phyloP scores from a whole-genome alignment of 2,329 filamentous ascomycete species.

The Penicillium corylophilum region DNA sequence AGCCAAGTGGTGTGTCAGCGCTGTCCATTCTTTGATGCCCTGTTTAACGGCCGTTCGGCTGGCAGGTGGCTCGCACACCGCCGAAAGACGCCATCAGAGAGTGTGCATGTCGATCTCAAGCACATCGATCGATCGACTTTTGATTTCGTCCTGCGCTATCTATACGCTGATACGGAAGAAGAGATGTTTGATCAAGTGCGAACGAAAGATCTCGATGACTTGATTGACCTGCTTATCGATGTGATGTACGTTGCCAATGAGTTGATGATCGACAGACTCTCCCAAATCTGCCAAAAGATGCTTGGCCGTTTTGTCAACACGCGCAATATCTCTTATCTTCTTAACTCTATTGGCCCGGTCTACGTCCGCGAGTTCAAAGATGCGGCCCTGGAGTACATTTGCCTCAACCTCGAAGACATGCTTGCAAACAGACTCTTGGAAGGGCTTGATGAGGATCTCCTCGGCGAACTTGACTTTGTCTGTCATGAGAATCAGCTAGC shows the following conservation, averaged over 20 bases:
- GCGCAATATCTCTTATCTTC: constrained; percentile 78
- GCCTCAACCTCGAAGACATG: constrained; percentile 85
- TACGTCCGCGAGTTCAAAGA: constrained; percentile 84
- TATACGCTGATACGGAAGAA: constrained; percentile 80
- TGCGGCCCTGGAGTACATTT: constrained; percentile 84
- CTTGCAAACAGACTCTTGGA: constrained; percentile 85
- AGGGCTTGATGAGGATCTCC: constrained; percentile 78
- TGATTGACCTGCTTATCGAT: constrained; percentile 85
- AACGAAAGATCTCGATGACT: constrained; percentile 71
- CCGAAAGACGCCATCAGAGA: constrained; percentile 49
- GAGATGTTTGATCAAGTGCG: constrained; percentile 79
- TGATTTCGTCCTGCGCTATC: constrained; percentile 70
- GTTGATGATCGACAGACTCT: constrained; percentile 88
- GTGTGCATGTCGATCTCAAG: constrained; percentile 73
- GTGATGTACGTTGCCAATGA: constrained; percentile 90
- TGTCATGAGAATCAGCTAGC: constrained; percentile 81
- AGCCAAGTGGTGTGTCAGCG: constrained; percentile 76
- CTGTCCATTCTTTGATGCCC: constrained; percentile 86
- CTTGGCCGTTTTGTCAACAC: constrained; percentile 81
- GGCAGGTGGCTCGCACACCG: constrained; percentile 80
- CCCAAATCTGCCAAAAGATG: constrained; percentile 82
- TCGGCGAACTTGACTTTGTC: constrained; percentile 74
- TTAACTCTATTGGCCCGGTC: constrained; percentile 84
- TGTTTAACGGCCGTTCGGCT: constrained; percentile 83
- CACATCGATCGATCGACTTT: constrained; percentile 76